Evolutionary conservation across 129 eudicot species (phyloP), one percentile per base, ranked within the genome.

Genomic region (Flaveria ramosissima): DNA sequence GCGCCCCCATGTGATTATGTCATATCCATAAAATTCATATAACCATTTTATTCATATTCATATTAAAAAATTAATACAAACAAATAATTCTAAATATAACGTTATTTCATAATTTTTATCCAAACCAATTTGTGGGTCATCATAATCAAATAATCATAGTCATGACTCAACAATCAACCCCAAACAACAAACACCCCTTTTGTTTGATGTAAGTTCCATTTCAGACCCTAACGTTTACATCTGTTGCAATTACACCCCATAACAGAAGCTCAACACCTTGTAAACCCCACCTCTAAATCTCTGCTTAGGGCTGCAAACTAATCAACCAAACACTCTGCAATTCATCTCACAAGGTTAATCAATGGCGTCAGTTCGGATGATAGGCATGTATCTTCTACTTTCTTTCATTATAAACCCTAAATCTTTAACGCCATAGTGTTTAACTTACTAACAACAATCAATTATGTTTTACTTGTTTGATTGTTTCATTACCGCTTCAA

Each of bases 351-450:
- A 64, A 80, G 70, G 50, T 30, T 81, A 72, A 69, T 74, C 75
- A 68, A 90, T 88, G 97, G 86, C 98, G 67, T 83, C 90, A 72
- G 36, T 84, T 47, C 81, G 87, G 72, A 93, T 90, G 95, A 93
- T 93, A 83, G 98, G 98, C 88, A 85, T 71, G 51, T 41, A 42
- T 77, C 63, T 43, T 71, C 45, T 36, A 3, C 41, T 57, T 56
- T 66, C 2, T 8, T 17, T 62, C 63, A 15, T 26, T 6, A 69
- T 65, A 65, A 47, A 51, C 77, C 71, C 83, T 64, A 20, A 65
- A 27, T 36, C 39, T 24, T 24, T 56, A 9, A 13, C 77, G 6
- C 63, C 71, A 14, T 32, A 26, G 21, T 46, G 41, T 45, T 19
- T 13, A 51, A 43, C 59, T 45, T 24, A 17, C 51, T 68, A 46